These are phyloP conservation scores for Penicillium janthinellum DNA, from an alignment of 2,329 filamentous ascomycete genomes.

Conservation along the genomic window DNA sequence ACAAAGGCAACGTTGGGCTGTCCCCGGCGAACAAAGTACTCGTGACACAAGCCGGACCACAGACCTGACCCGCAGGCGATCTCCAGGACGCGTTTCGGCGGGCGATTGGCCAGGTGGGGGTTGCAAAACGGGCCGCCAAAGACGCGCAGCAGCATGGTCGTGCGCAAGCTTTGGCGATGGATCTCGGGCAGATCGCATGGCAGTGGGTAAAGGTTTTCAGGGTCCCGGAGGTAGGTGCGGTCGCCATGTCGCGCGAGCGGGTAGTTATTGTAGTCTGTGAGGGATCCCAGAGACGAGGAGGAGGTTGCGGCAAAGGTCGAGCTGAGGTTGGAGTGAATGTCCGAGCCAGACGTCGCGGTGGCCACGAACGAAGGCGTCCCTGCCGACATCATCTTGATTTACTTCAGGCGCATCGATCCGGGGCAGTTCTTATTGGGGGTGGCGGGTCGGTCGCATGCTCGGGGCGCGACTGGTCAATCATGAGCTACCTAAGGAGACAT, in stretches of 20 bases:
- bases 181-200: conserved; percentile 85
- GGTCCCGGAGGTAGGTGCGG: conserved; percentile 78
- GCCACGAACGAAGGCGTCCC: conserved; percentile 29
- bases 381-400: conserved; percentile 38
- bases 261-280: conserved; percentile 46
- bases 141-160: conserved; percentile 76
- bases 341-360: conserved; percentile 35
- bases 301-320: conserved; percentile 39
- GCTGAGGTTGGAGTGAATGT: conserved; percentile 37
- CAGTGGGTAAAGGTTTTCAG: conserved; percentile 73
- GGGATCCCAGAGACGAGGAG: conserved; percentile 39
- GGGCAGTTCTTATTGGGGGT: conserved; percentile 22
- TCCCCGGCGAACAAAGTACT: conserved; percentile 71
- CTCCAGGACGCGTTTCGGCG: conserved; percentile 78
- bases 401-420: conserved; percentile 25
- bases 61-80: conserved; percentile 84
- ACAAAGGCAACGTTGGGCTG: conserved; percentile 73
- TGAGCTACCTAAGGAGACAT: conserved; percentile 22
- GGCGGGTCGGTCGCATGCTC: conserved; percentile 33
- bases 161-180: conserved; percentile 82
- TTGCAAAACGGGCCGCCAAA: conserved; percentile 80
- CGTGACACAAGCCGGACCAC: conserved; percentile 86
- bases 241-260: conserved; percentile 75
- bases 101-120: conserved; percentile 64
- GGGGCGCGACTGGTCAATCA: conserved; percentile 20